These are phyloP conservation scores for Stipa capillata DNA, from an alignment of 176 grass and related monocot species.

Conservation along the genomic window DNA sequence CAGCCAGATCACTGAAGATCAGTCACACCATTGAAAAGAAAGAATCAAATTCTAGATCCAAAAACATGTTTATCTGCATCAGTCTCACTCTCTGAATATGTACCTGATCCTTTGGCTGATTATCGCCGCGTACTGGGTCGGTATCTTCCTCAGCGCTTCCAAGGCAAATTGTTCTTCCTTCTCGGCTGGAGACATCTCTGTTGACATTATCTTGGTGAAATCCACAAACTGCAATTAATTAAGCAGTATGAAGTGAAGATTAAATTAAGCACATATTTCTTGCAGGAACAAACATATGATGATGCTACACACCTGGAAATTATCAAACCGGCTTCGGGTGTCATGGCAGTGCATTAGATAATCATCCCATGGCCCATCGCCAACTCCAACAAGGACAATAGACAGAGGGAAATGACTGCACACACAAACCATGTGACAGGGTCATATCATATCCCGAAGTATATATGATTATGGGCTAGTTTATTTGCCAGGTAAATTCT, in stretches of 20 bases:
- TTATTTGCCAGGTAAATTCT: too few species aligned
- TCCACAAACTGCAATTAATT: slow-evolving; percentile 50
- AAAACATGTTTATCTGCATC: not conserved
- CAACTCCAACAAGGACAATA: slow-evolving; percentile 51
- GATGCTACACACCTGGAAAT: slow-evolving; percentile 32
- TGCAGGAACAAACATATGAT: not conserved
- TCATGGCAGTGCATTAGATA: slow-evolving; percentile 21
- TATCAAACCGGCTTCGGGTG: slow-evolving; percentile 21
- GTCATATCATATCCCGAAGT: too few species aligned
- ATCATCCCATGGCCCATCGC: slow-evolving; percentile 42
- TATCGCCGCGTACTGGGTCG: slow-evolving; percentile 41
- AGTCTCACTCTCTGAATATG: not conserved
- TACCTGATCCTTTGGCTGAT: slow-evolving; percentile 29
- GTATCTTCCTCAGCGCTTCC: slow-evolving; percentile 56
- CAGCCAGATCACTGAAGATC: not conserved
- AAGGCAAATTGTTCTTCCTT: slow-evolving; percentile 53
- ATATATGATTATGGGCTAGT: not conserved
- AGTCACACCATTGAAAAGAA: not conserved
- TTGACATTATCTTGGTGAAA: slow-evolving; percentile 67
- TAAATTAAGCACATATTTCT: not conserved
- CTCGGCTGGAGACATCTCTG: slow-evolving; percentile 7
- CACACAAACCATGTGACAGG: too few species aligned
- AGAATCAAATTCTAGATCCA: not conserved
- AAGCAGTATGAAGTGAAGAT: not conserved
- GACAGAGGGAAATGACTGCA: slow-evolving; percentile 48